Percentiles rank a stretch among this genome's conserved stretches.
Conservation (phyloP, 2,329 filamentous ascomycete genomes). For the Pestalotiopsis sp. region DNA sequence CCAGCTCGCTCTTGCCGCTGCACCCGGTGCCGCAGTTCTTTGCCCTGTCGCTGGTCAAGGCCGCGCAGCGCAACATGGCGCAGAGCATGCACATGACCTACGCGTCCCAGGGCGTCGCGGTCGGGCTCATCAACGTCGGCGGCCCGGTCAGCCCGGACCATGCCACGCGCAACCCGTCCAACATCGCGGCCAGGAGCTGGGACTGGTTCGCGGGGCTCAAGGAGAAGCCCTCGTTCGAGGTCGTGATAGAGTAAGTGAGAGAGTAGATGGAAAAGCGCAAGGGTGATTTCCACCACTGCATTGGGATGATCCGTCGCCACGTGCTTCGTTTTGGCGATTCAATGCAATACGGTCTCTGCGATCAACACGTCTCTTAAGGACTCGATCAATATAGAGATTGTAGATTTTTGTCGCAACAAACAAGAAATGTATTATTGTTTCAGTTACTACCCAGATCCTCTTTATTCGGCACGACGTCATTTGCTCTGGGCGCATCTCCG, state of each 20-base stretch:
- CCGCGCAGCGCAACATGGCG: conserved; percentile 50
- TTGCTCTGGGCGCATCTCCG: too few relatives aligned
- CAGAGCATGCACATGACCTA: conserved; percentile 42
- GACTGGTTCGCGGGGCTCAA: conserved; percentile 42
- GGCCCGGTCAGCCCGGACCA: conserved; percentile 43
- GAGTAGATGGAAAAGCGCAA: too few relatives aligned
- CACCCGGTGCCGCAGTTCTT: conserved; percentile 49
- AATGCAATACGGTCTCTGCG: too few relatives aligned
- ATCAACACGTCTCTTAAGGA: too few relatives aligned
- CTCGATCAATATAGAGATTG: too few relatives aligned
- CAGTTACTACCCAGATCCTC: too few relatives aligned
- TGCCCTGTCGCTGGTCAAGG: conserved; percentile 51
- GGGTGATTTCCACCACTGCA: too few relatives aligned
- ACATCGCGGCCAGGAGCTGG: conserved; percentile 48
- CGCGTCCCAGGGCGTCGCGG: conserved; percentile 41
- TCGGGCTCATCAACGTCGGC: conserved; percentile 48
- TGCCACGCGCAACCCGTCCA: conserved; percentile 43
- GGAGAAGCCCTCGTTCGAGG: conserved; percentile 38
- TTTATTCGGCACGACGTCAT: too few relatives aligned
- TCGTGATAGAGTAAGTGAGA: conserved; percentile 18
- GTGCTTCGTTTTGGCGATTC: too few relatives aligned
- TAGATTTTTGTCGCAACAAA: too few relatives aligned
- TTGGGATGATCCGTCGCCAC: too few relatives aligned
- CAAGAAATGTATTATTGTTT: too few relatives aligned
- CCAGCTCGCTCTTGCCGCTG: conserved; percentile 48